Percentiles rank a stretch among this genome's conserved stretches.
Conservation (phyloP, 495 filamentous ascomycete genomes). For the Penicillium pulvis region DNA sequence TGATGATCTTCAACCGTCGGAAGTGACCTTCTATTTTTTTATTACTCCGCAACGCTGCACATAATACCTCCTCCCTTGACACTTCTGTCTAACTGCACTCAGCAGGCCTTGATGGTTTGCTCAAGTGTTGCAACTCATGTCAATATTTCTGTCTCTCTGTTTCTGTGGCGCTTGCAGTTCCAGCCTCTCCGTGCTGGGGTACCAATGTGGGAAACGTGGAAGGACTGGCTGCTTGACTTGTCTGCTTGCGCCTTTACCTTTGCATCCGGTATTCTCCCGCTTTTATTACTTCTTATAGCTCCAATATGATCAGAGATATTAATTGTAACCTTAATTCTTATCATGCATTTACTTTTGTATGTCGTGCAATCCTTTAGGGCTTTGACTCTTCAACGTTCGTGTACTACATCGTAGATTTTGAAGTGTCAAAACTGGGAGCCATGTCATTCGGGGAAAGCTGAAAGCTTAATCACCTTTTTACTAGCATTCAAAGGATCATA, state of each 20-base stretch:
- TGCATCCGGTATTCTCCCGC: slow-evolving; percentile 20
- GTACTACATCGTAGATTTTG: neutral
- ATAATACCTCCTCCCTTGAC: slow-evolving; percentile 27
- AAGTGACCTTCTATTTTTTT: slow-evolving; percentile 10
- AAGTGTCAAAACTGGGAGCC: too few species aligned
- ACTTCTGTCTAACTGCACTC: slow-evolving; percentile 12
- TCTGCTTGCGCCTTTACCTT: slow-evolving; percentile 3
- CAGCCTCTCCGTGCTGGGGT: neutral
- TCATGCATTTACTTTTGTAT: neutral
- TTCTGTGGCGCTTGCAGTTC: neutral
- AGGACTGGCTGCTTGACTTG: slow-evolving; percentile 5
- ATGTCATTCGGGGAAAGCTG: too few species aligned
- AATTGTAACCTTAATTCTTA: slow-evolving; percentile 14
- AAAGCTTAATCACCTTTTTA: neutral
- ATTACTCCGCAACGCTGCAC: slow-evolving; percentile 24
- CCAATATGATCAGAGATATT: slow-evolving; percentile 19
- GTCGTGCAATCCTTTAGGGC: neutral
- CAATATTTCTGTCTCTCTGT: slow-evolving; percentile 17
- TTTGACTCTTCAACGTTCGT: neutral
- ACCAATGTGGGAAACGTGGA: neutral
- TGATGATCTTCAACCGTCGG: slow-evolving; percentile 16
- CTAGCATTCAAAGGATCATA: too few species aligned
- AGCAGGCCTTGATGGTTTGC: slow-evolving; percentile 23
- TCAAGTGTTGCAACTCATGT: slow-evolving; percentile 16
- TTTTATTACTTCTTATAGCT: slow-evolving; percentile 10